Base-by-base conservation (phyloP, 257 asterid genomes). In the Jaltomata sinuosa region DNA sequence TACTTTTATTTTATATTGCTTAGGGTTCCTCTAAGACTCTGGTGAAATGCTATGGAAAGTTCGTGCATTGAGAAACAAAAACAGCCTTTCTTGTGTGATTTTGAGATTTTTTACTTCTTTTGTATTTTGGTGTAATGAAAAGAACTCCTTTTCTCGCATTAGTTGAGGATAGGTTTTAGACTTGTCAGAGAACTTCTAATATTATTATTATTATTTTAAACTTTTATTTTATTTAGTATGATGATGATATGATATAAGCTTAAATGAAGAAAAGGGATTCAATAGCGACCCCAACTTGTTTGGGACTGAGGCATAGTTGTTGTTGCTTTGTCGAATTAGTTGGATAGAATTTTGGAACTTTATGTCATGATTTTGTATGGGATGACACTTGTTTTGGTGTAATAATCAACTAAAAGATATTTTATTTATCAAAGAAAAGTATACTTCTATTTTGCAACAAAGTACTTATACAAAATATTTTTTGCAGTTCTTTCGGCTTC, bases 401-500 rank as follows among this genome's bases (percentile, higher is more conserved):
- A 38, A 71, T 71, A 5, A 36, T 38, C 32, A 38, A 71, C 53
- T 22, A 38, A 38, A 38, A 71, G 32, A 36, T 71, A 19, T 38
- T 21, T n/a, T 71, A 71, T 68, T 68, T 34, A 19, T 36, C 38
- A 42, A 74, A 74, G 15, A 74, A 9, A 74, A 15, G 80, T 40
- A 53, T 72, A 54, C 54, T 42, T 74, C 21, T 76, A 34, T 4
- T 50, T 87, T 86, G 34, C 47, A 31, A 15, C 42, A 68, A 55
- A 12, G 85, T 78, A 77, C 81, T 82, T 86, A 82, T 85, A 81
- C 76, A 79, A 40, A 40, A 36, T 83, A 76, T 62, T 69, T 90
- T 84, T 88, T 31, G 42, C 93, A 95, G 98, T 95, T 87, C 98
- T 95, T 86, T 95, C 98, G 6, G 98, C 98, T 80, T 90, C 98